phyloP scores from a whole-genome alignment of 1,139 yeast genomes.

The Tardiomyces depauwii region DNA sequence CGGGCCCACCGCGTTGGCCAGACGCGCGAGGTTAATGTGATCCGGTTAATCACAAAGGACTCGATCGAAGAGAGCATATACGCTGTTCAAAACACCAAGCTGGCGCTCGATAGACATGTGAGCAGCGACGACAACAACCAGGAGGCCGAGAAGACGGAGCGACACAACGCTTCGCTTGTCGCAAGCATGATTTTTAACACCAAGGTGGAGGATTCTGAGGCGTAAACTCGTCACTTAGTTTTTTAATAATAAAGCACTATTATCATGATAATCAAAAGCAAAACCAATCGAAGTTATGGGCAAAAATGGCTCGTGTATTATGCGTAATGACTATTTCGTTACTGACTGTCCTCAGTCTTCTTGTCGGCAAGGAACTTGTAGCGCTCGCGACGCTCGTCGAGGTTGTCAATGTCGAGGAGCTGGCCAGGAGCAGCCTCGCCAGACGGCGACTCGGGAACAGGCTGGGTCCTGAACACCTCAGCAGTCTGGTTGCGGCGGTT shows the following conservation, averaged over 20 bases:
- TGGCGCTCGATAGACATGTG: constrained; percentile 63
- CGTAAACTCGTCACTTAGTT: not conserved
- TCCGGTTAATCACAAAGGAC: constrained; percentile 57
- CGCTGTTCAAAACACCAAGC: constrained; percentile 77
- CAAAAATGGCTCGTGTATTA: not conserved
- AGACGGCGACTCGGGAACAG: constrained; percentile 11
- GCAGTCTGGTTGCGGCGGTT: constrained; percentile 5
- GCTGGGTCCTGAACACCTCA: constrained; percentile 9
- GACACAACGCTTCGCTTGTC: not conserved
- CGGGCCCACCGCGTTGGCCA: constrained; percentile 98
- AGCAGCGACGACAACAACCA: not conserved
- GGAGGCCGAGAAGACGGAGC: not conserved
- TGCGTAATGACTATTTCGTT: not conserved
- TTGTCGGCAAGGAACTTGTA: constrained; percentile 3
- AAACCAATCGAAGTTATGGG: no score
- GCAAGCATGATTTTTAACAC: not conserved
- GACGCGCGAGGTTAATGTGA: constrained; percentile 72
- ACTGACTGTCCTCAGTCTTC: not conserved
- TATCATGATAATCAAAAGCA: no score
- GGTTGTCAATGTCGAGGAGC: constrained; percentile 6
- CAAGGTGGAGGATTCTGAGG: not conserved
- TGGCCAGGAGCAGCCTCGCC: constrained; percentile 9
- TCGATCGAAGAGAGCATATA: constrained; percentile 87
- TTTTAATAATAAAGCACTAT: not conserved
- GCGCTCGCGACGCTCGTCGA: constrained; percentile 14